Percentiles rank a stretch among this genome's conserved stretches.
Conservation (phyloP, 345 rosid genomes). For the Syzygium oleosum region DNA sequence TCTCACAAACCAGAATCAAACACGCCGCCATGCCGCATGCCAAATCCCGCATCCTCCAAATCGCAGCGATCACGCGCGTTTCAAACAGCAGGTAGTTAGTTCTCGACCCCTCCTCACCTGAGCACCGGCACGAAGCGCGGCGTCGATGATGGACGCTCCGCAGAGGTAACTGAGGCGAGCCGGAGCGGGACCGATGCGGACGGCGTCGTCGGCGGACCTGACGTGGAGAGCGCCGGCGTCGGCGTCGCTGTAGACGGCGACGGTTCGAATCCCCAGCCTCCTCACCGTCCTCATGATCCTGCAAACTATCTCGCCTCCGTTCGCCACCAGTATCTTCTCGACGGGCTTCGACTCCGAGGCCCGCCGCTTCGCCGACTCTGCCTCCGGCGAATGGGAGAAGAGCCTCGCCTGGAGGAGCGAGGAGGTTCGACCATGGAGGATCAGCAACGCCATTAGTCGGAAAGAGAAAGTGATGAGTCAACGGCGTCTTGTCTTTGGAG, state of each 20-base stretch:
- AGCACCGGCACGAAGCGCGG: slow-evolving; percentile 69
- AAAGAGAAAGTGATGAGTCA: neutral
- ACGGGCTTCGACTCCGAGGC: slow-evolving; percentile 12
- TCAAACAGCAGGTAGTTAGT: neutral
- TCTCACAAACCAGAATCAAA: neutral
- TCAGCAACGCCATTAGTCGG: slow-evolving; percentile 29
- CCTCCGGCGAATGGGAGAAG: slow-evolving; percentile 14
- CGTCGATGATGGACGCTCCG: slow-evolving; percentile 55
- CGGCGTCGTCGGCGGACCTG: too few relatives aligned
- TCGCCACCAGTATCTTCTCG: slow-evolving; percentile 75
- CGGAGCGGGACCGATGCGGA: slow-evolving; percentile 68
- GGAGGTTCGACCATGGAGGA: slow-evolving; percentile 12
- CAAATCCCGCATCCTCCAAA: neutral
- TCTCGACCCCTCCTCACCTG: slow-evolving; percentile 36
- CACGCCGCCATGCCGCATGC: neutral
- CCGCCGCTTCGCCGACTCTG: neutral
- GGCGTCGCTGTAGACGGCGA: slow-evolving; percentile 79
- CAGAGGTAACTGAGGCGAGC: slow-evolving; percentile 79
- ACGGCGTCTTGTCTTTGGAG: neutral
- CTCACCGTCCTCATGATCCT: slow-evolving; percentile 70
- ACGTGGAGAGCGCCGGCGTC: slow-evolving; percentile 72
- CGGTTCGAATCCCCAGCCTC: slow-evolving; percentile 32
- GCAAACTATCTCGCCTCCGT: slow-evolving; percentile 89
- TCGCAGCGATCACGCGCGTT: neutral
- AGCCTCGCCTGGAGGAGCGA: slow-evolving; percentile 13